Conservation (phyloP, 768 basidiomycete genomes). For the Auriscalpium vulgare region DNA sequence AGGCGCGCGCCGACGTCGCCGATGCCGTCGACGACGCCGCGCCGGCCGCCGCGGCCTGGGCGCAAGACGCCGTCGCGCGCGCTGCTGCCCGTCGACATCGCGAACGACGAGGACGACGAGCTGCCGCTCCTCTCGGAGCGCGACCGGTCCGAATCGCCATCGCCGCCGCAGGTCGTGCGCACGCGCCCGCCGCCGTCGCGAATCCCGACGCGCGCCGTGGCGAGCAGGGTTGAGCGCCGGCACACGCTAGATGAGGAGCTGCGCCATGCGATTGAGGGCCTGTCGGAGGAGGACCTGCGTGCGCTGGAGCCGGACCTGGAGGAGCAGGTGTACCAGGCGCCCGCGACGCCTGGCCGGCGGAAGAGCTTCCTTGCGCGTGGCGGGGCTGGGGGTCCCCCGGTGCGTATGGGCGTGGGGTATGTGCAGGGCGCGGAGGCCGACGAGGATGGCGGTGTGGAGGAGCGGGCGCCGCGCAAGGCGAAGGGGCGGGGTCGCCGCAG, state of each 20-base stretch:
- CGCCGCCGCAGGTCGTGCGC: slow-evolving; percentile 1
- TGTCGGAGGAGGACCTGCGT: slow-evolving; percentile 22
- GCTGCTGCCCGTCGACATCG: neutral
- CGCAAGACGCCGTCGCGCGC: slow-evolving; percentile 21
- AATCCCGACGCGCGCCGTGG: neutral
- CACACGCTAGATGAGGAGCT: slow-evolving; percentile 66
- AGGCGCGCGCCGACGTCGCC: slow-evolving; percentile 61
- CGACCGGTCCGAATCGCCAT: too few relatives aligned
- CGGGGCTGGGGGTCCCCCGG: slow-evolving; percentile 62
- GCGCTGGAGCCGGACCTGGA: slow-evolving; percentile 36
- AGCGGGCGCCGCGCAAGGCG: neutral
- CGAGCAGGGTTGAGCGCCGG: slow-evolving; percentile 20
- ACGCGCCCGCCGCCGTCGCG: neutral
- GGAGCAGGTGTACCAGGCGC: slow-evolving; percentile 41
- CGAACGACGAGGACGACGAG: slow-evolving; percentile 10
- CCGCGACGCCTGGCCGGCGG: slow-evolving; percentile 45
- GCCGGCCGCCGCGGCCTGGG: slow-evolving; percentile 49
- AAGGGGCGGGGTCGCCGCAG: neutral
- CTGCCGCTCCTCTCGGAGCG: neutral
- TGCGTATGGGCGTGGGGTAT: slow-evolving; percentile 65
- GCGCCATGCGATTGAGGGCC: slow-evolving; percentile 30
- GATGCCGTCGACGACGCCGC: slow-evolving; percentile 43
- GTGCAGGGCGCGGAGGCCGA: slow-evolving; percentile 42
- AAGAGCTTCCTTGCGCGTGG: slow-evolving; percentile 67
- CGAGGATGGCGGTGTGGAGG: slow-evolving; percentile 11